Evolutionary conservation across 2,329 filamentous ascomycete species (phyloP), one percentile per base, ranked within the genome.

Genomic region (Cryphonectria nitschkei): DNA sequence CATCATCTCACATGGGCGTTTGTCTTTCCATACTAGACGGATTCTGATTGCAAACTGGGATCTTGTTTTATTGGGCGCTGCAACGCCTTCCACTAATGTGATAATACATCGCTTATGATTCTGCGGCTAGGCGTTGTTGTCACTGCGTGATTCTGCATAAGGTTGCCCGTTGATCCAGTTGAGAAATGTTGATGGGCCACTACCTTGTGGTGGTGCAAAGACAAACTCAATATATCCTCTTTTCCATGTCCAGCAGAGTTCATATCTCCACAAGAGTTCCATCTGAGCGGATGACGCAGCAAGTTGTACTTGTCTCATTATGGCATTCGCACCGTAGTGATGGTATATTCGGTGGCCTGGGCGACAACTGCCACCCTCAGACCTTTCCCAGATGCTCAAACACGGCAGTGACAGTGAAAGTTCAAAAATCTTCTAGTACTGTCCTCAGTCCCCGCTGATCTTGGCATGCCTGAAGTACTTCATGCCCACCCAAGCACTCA

Each of bases 401-500:
- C 11, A 56, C 54, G 16, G 32, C 41, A n/a, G 22, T 14, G 29
- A 16, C 26, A 13, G 34, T 62, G 8, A 5, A 11, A 32, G 19
- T 32, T 26, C n/a, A 22, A 26, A 2, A 14, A 22, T 29, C 29
- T 34, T 26, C 19, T 8, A 26, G 2, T 5, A 41, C 22, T 5
- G 11, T 5, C 16, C 46, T 82, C 75, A 93, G 78, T 90, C 88
- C 43, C 87, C 87, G 70, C 84, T 88, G 71, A 98, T 97, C 83
- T 97, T 97, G 46, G 96, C 95, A 84, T 99, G 96, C 76, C 95
- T 90, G 79, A 99, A 99, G 81, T 98, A 98, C 80, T 99, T 99
- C 95, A 99, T 98, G 34, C 96, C 96, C 65, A 98, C 92, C 96
- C 96, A 99, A 14, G 97, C 96, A 70, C 97, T 91, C 16, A 97